Evolutionary conservation across 352 stramenopile species (phyloP).

Genomic region (Phytophthora hybrid): DNA sequence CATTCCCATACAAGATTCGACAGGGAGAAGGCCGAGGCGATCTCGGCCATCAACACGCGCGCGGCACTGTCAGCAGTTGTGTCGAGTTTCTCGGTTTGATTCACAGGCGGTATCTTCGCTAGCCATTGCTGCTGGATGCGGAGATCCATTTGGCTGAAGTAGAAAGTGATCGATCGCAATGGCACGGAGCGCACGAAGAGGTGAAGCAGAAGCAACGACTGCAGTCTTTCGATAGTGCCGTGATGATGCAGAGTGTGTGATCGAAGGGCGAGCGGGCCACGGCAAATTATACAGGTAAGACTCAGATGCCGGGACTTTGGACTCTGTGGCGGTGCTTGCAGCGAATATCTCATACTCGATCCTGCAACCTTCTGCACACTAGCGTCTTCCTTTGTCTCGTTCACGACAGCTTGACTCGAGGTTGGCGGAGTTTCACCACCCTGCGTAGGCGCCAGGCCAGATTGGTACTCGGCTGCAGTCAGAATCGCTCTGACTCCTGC

Average conservation of each 20-base stretch:
- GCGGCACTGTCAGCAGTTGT: not conserved
- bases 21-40: slow-evolving; percentile 14
- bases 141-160: slow-evolving; percentile 21
- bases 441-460: not conserved
- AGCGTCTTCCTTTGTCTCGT: not conserved
- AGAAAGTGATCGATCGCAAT: slow-evolving; percentile 16
- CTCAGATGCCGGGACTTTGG: not conserved
- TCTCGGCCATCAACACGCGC: slow-evolving; percentile 1
- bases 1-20: not conserved
- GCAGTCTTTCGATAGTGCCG: slow-evolving; percentile 7
- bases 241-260: not conserved
- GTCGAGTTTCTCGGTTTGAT: not conserved
- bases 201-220: slow-evolving; percentile 12
- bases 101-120: slow-evolving; percentile 4
- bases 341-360: not conserved
- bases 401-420: not conserved
- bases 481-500: not conserved
- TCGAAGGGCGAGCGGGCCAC: not conserved
- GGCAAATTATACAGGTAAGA: slow-evolving; percentile 12
- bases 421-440: not conserved
- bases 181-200: slow-evolving; percentile 17
- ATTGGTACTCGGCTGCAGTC: not conserved
- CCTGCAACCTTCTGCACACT: not conserved
- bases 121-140: slow-evolving; percentile 22
- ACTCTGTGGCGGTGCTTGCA: not conserved